Percentiles rank a stretch among this genome's conserved stretches.
Evolutionary conservation across 768 basidiomycete genomes (phyloP).

Genomic region (Termitomyces sp.): DNA sequence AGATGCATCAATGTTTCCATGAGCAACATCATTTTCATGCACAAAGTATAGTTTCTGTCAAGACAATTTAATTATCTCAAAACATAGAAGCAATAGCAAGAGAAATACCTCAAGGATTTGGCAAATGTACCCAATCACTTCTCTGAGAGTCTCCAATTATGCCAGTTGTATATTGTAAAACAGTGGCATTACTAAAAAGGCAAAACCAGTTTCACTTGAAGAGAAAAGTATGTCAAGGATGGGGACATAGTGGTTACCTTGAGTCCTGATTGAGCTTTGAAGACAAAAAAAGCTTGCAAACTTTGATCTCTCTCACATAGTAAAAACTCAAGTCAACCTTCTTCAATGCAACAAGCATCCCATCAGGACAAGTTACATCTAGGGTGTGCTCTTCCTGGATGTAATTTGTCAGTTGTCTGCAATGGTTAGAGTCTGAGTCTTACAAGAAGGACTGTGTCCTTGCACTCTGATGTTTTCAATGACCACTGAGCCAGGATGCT

Average conservation of each 20-base stretch:
- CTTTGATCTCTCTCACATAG: constrained; percentile 13
- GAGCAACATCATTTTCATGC: constrained; percentile 23
- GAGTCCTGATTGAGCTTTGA: constrained; percentile 13
- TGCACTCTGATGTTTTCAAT: background rate
- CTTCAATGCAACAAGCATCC: constrained; percentile 16
- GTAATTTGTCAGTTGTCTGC: background rate
- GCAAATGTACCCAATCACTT: constrained; percentile 20
- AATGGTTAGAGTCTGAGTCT: background rate
- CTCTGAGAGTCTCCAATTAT: constrained; percentile 22
- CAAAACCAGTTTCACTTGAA: constrained; percentile 8
- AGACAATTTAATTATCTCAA: background rate
- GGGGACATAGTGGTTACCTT: constrained; percentile 25
- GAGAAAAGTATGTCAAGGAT: constrained; percentile 17
- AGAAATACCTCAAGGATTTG: constrained; percentile 25
- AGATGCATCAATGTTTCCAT: too few relatives aligned
- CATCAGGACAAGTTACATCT: constrained; percentile 18
- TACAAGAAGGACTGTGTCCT: constrained; percentile 1
- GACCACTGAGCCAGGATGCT: constrained; percentile 10
- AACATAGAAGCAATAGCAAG: background rate
- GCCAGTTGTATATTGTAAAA: constrained; percentile 15
- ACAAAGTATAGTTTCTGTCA: constrained; percentile 25
- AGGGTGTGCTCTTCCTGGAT: constrained; percentile 2
- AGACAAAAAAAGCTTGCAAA: constrained; percentile 14
- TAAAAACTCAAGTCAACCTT: background rate
- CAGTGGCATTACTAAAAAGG: constrained; percentile 23